phyloP scores from a whole-genome alignment of 306 rosid genomes.

The Quercus suber region DNA sequence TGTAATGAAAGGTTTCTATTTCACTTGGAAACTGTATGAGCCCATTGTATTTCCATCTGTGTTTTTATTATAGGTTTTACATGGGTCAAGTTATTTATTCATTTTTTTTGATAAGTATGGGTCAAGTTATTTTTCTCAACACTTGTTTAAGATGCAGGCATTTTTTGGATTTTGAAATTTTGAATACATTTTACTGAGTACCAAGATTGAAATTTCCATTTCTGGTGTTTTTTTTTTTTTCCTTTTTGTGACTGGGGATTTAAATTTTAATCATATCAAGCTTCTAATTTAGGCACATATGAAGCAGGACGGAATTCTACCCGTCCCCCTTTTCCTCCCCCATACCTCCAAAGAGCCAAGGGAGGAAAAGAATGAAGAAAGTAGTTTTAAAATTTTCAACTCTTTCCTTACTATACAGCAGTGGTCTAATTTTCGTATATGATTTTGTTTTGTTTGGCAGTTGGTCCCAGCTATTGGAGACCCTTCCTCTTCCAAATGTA shows the following conservation, averaged over 20 bases:
- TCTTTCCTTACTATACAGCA: too few species aligned
- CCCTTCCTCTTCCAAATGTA: constrained; percentile 95
- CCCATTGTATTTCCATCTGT: neutral
- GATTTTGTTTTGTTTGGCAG: constrained; percentile 47
- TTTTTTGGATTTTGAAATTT: neutral
- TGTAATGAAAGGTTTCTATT: neutral
- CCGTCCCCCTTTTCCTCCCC: too few species aligned
- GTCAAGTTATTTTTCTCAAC: neutral
- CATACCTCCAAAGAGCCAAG: too few species aligned
- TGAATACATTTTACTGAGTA: neutral
- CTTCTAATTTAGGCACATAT: too few species aligned
- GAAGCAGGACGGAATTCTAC: too few species aligned
- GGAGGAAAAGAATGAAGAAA: too few species aligned
- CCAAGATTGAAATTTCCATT: neutral
- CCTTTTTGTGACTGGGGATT: too few species aligned
- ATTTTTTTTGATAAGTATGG: neutral
- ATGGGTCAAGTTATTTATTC: neutral
- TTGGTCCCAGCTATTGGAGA: constrained; percentile 97
- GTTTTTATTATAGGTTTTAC: neutral
- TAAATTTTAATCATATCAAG: too few species aligned
- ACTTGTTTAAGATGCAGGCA: neutral
- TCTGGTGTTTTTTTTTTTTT: too few species aligned
- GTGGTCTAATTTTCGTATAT: neutral
- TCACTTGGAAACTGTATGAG: neutral
- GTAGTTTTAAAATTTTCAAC: too few species aligned